Base-by-base conservation (phyloP, 257 asterid species). In the Mitragyna speciosa region DNA sequence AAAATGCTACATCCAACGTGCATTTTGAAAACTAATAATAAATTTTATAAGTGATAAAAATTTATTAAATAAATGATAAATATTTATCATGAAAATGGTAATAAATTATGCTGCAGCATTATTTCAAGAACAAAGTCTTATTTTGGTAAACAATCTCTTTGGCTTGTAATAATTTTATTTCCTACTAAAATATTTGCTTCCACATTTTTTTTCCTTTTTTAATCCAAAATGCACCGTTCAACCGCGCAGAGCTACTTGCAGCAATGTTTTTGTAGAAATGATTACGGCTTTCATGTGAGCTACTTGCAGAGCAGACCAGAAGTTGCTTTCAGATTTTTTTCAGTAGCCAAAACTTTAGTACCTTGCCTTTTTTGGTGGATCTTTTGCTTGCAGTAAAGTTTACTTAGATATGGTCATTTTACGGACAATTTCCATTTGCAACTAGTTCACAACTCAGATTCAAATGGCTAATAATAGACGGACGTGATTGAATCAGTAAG, bases 271-370 rank as follows among this genome's bases (percentile, higher is more conserved):
- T 15, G 31, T 16, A 17, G 66, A 59, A 71, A 75, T 70, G 66
- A 61, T 36, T 70, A 74, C 33, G 73, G 73, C n/a, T 39, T 17
- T 75, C 78, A 49, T 67, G 82, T 76, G 84, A 83, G 56, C 80
- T 78, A 78, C 26, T 82, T 70, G 81, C 69, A 43, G 70, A 9
- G 54, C 41, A 82, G 30, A 72, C 51, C 0, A 6, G 45, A 24
- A 76, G 84, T 81, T 77, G 72, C 80, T 78, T 82, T 73, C 82
- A 76, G 75, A 63, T 51, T 49, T 26, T 48, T 76, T 76, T 51
- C 70, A 72, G 80, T 11, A 48, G 76, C 72, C 52, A 12, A 73
- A 66, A 19, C 51, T 54, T 31, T 39, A 12, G 26, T 3, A 16
- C 24, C 12, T 70, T 45, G 56, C 33, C 56, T 0, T 45, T 64